phyloP scores from a whole-genome alignment of 306 rosid genomes.

The Cotoneaster glaucophyllus region DNA sequence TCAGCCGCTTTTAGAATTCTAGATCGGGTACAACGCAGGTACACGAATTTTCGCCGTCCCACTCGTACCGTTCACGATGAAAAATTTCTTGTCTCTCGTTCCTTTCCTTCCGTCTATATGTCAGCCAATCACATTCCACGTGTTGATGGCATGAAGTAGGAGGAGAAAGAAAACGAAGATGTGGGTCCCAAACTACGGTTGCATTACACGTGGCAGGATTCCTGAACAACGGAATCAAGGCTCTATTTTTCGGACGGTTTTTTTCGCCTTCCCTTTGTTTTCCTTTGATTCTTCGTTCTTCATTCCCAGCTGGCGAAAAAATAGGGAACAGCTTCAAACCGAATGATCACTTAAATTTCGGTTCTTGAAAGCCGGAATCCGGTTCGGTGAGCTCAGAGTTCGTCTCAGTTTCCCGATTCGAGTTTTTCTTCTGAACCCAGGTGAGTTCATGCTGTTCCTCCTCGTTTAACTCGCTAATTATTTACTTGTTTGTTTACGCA shows the following conservation, averaged over 20 bases:
- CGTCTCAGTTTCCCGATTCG: not conserved
- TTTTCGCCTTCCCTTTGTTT: no score
- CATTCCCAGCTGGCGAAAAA: not conserved
- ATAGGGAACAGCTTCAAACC: not conserved
- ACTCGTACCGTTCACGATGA: no score
- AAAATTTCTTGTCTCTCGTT: no score
- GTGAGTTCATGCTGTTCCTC: constrained; percentile 20
- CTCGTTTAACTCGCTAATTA: not conserved
- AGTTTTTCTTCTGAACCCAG: constrained; percentile 12
- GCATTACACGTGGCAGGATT: not conserved
- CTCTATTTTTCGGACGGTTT: not conserved
- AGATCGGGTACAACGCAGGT: no score
- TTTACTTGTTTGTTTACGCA: no score
- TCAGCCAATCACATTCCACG: not conserved
- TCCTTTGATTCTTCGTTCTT: not conserved
- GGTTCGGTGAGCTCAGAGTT: no score
- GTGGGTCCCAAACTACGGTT: not conserved
- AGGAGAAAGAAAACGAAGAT: not conserved
- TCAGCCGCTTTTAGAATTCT: no score
- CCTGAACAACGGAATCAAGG: not conserved
- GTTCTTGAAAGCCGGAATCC: no score
- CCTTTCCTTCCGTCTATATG: no score
- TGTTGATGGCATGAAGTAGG: not conserved
- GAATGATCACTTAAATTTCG: not conserved
- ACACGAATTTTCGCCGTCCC: not conserved